Base-by-base conservation (phyloP, 1,284 basidiomycete genomes). In the Vanrija pseudolonga region DNA sequence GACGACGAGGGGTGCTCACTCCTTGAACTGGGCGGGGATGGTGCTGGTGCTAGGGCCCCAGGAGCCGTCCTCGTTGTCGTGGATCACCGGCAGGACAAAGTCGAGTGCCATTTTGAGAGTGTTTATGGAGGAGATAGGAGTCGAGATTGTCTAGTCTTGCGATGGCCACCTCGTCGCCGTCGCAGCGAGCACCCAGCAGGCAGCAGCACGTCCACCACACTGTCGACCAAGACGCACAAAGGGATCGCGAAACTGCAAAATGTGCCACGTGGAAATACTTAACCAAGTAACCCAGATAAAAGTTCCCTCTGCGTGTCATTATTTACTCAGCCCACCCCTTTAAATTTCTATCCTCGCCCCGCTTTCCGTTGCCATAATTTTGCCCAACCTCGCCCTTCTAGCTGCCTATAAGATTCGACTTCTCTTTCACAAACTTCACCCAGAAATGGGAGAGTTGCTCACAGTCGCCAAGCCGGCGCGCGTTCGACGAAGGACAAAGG, bases 41-140 rank as follows among this genome's bases (percentile, higher is more conserved):
- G 70, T 64, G 52, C 65, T 68, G 43, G 71, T 66, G 59, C 69
- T 71, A 19, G 77, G 77, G 56, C 77, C 77, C 77, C 77, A 78
- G 47, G 74, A 72, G 28, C 73, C 74, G 59, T 77, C 74, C 12
- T 63, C 62, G 67, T 77, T 77, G 63, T 77, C 77, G 63, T 71
- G 65, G 56, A 78, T 73, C n/a, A 62, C 56, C 12, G 77, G 77
- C 19, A 78, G 66, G 41, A 60, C 64, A 56, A 78, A 78, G 57
- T 67, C 63, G 57, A 71, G 63, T 6, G 65, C 50, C 69, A 72
- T 72, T 47, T 60, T 69, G 59, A 26, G 47, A 42, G 51, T 39
- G 50, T 42, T 19, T 37, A 15, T 45, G 52, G 37, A 22, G 50
- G 43, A 28, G 14, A 28, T 23, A 44, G 22, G 32, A 32, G 46